A percentile compares a stretch with the other conserved stretches of the same genome.
Evolutionary conservation across 768 basidiomycete genomes (phyloP).

Genomic region (Galerina marginata): DNA sequence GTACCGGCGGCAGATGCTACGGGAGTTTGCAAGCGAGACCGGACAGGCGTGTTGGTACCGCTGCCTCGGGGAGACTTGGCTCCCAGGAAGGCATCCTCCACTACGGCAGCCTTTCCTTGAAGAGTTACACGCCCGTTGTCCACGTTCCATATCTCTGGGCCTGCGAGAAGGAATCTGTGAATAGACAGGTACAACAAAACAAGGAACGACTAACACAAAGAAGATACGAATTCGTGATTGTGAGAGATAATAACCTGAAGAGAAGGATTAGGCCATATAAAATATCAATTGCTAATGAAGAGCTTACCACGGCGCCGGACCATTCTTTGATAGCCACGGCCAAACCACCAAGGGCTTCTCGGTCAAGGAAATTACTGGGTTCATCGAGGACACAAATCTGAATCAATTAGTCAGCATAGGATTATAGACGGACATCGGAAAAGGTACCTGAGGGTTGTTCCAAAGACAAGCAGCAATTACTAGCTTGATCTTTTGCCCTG

Average conservation of each 20-base stretch:
- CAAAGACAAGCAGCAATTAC: constrained; percentile 94
- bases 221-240: constrained; percentile 86
- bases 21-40: constrained; percentile 75
- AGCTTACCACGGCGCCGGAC: constrained; percentile 84
- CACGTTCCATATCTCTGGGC: constrained; percentile 95
- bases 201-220: constrained; percentile 65
- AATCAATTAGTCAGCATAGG: not conserved
- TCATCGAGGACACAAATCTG: constrained; percentile 84
- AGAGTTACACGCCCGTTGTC: constrained; percentile 84
- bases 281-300: constrained; percentile 12
- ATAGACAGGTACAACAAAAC: constrained; percentile 5
- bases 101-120: constrained; percentile 84
- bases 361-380: constrained; percentile 96
- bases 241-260: constrained; percentile 92
- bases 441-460: constrained; percentile 88
- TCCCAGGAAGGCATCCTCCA: constrained; percentile 85
- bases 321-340: constrained; percentile 95
- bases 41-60: constrained; percentile 70
- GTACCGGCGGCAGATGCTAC: constrained; percentile 73
- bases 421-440: not conserved
- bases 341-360: constrained; percentile 93
- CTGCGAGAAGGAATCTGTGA: constrained; percentile 38
- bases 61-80: constrained; percentile 73
- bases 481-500: constrained; percentile 95
- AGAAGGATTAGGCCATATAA: constrained; percentile 24